Evolutionary conservation across 1,284 basidiomycete species (phyloP), one percentile per base, ranked within the genome.

Genomic region (Moesziomyces sp.): DNA sequence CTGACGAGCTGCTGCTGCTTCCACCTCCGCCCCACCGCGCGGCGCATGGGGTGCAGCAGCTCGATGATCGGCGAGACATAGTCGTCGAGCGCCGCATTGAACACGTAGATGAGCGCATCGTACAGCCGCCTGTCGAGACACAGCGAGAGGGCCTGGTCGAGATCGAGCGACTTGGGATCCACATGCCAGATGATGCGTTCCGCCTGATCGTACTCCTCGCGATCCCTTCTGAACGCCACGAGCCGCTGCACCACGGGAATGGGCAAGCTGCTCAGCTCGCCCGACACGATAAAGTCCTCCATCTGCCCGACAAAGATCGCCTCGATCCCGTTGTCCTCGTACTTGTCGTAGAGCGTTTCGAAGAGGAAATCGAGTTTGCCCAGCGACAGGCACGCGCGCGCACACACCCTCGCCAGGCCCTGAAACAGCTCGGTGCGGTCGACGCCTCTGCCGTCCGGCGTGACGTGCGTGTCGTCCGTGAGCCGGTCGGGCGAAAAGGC

Each of bases 111-210:
- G 65, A 99, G 88, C 0, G 96, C 95, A 81, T 98, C 96, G 86
- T 94, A 97, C 2, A 99, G 88, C 30, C 88, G 87, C 78, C 93
- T 89, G 57, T 87, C 87, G 79, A 93, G 90, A 81, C 97, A 99
- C 5, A 99, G 87, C 18, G 86, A 88, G 66, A 98, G 91, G 0
- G 92, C 91, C 85, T 98, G 97, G 81, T 99, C 92, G 83, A 98
- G 91, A 81, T 99, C 97, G 61, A 99, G 86, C 76, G 91, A 93
- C 16, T 89, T 86, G 0, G 96, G 94, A 75, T 97, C 92, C 63
- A 98, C 93, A 83, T 97, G 93, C 93, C 94, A 97, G 57, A 99
- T 96, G 62, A 99, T 87, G 43, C 89, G 88, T 83, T 99, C 94
- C 1, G 93, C 92, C 3, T 90, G 87, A 52, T 92, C 91, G 21